Evolutionary conservation across 768 basidiomycete genomes (phyloP), one percentile per base, ranked within the genome.

Genomic region (Pleurotus sapidus): DNA sequence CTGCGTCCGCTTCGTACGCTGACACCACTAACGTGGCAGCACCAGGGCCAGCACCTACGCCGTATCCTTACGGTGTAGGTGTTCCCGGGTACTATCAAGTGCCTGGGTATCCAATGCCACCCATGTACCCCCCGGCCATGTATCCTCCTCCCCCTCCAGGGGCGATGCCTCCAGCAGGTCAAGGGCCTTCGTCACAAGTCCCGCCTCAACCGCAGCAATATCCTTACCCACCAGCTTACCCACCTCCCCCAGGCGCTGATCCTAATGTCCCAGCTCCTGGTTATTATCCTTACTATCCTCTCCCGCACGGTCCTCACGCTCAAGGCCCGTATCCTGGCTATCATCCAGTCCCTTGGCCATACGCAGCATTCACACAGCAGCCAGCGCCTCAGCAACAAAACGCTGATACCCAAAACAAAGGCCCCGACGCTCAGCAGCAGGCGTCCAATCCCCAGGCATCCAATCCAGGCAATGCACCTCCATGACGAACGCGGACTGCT

Each of bases 231-330:
- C 8, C 46, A 59, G n/a, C 61, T 64, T 1, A 57, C 65, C n/a
- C 49, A 46, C 7, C 46, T 55, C 3, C 51, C 65, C 51, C 59
- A 61, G 70, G 68, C 42, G 57, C 58, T 1, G 72, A 70, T 42
- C 51, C 66, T 1, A 61, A 65, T 14, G 70, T 63, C 42, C 59
- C 59, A 6, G 56, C 61, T 4, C 9, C 64, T 3, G 62, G 67
- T 2, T 74, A 65, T 51, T 71, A 71, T 42, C 62, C 70, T 12
- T 74, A 75, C 45, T 74, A 72, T 46, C 63, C 59, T 7, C 62
- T 64, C 5, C 58, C 72, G 9, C 69, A 67, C 23, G 58, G 65
- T 18, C 57, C 57, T 46, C 38, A 58, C 1, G 72, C 70, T 39
- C 65, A 67, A 38, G 69, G 58, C n/a, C 49, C 56, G 3, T 74